Base-by-base conservation (phyloP, 768 basidiomycete genomes). In the Mycena haematopus region DNA sequence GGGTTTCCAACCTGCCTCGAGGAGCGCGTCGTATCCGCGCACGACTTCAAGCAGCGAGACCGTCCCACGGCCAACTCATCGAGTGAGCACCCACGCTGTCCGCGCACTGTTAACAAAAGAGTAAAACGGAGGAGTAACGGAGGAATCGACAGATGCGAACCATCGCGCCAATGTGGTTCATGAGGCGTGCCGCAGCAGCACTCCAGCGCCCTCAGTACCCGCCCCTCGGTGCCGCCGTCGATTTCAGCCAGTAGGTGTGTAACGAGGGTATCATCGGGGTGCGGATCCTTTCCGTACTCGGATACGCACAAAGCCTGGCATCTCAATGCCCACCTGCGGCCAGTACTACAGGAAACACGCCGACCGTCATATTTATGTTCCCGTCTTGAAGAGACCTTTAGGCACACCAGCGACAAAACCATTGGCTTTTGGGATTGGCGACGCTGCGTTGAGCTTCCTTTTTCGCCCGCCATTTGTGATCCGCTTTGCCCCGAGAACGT, bases 231-330 rank as follows among this genome's bases (percentile, higher is more conserved):
- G 31, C 25, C 65, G 17, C 76, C 76, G 6, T 74, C 79, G 42
- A 86, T 82, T 66, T 86, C 85, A 60, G 84, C 79, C 10, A 95
- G 77, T 9, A 95, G 76, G 19, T 86, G 1, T 96, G 96, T n/a
- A 98, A 74, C 69, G 92, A 94, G 1, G 93, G 92, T 63, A 95
- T 94, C 19, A 70, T 73, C 2, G 92, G 91, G 38, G 90, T 83
- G 67, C 88, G 92, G 45, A 74, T 76, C 24, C 79, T 85, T 21
- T 84, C 82, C 14, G 63, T 77, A 50, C 91, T 87, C 71, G 87
- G 83, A 74, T 98, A 98, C 1, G 96, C 81, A 51, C 96, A 64
- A 86, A 83, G 11, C 91, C 92, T 6, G 96, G 95, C 3, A 96
- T 98, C 0, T n/a, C n/a, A n/a, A n/a, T n/a, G n/a, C n/a, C n/a